Evolutionary conservation across 2,329 filamentous ascomycete genomes (phyloP).

Genomic region (Bipolaris cookei): DNA sequence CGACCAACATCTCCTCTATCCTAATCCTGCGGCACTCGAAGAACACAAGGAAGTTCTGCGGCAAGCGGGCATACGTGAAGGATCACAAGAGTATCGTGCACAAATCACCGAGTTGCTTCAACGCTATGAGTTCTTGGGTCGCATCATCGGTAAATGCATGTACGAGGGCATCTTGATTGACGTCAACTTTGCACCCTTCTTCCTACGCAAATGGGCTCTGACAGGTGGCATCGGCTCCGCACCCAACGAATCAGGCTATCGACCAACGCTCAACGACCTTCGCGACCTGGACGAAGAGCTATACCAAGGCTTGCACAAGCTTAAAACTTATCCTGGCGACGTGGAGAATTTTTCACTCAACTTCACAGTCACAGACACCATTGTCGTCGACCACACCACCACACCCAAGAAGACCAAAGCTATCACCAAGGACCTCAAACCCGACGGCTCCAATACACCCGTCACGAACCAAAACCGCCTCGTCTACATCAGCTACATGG

Average conservation of each 20-base stretch:
- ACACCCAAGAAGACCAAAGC: conserved; percentile 59
- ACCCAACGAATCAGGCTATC: conserved; percentile 74
- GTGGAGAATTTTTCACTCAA: conserved; percentile 82
- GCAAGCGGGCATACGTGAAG: conserved; percentile 59
- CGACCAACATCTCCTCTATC: conserved; percentile 84
- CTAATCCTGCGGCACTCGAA: conserved; percentile 80
- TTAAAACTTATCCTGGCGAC: conserved; percentile 86
- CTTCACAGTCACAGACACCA: conserved; percentile 82
- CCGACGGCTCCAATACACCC: conserved; percentile 73
- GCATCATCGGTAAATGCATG: conserved; percentile 92
- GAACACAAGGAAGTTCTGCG: conserved; percentile 67
- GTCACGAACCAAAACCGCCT: conserved; percentile 93
- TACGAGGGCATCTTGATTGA: conserved; percentile 97
- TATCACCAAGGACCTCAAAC: conserved; percentile 75
- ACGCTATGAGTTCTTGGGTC: conserved; percentile 88
- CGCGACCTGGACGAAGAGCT: conserved; percentile 88
- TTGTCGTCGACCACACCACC: conserved; percentile 49
- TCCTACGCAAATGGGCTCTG: conserved; percentile 92
- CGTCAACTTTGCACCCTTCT: conserved; percentile 91
- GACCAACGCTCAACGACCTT: conserved; percentile 92
- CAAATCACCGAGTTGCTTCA: conserved; percentile 67
- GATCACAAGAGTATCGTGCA: conserved; percentile 63
- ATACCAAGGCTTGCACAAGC: conserved; percentile 79
- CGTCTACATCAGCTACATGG: conserved; percentile 92
- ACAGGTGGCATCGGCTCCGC: conserved; percentile 69